A percentile compares a stretch with the other conserved stretches of the same genome.
Conservation (phyloP, 2,329 filamentous ascomycete genomes). For the Diaporthe sp. region DNA sequence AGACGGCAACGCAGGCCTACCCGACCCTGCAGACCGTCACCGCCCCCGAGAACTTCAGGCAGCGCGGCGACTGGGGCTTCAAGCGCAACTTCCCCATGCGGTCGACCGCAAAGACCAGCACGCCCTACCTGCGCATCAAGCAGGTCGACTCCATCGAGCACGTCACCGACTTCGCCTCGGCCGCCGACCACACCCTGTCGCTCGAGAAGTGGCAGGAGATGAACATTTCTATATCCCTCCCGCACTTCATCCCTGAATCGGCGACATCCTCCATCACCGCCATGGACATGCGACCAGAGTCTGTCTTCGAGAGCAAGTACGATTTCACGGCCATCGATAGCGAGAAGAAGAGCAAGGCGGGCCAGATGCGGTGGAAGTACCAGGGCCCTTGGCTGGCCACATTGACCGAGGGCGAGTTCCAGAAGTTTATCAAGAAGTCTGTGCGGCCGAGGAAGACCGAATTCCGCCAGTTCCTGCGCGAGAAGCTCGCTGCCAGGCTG, state of each 20-base stretch:
- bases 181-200: conserved; percentile 84
- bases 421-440: conserved; percentile 65
- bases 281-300: conserved; percentile 54
- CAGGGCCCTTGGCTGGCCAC: conserved; percentile 76
- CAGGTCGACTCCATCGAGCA: conserved; percentile 88
- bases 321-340: conserved; percentile 64
- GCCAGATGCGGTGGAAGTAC: conserved; percentile 75
- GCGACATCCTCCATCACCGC: not conserved
- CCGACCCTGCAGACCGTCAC: conserved; percentile 89
- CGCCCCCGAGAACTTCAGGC: conserved; percentile 79
- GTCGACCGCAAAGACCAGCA: conserved; percentile 78
- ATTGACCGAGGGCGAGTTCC: conserved; percentile 72
- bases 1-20: conserved; percentile 80
- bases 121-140: conserved; percentile 82
- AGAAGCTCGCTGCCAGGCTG: conserved; percentile 62
- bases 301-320: conserved; percentile 71
- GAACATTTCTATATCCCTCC: conserved; percentile 77
- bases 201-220: conserved; percentile 90
- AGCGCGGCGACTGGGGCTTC: conserved; percentile 90
- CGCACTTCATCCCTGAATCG: conserved; percentile 44
- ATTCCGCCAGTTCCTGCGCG: conserved; percentile 68
- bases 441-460: conserved; percentile 67
- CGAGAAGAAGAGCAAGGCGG: conserved; percentile 51
- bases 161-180: conserved; percentile 89
- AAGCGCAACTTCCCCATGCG: conserved; percentile 87